These are phyloP conservation scores for Rhizomucor miehei DNA, from an alignment of 371 early-diverging fungal species.

Conservation along the genomic window DNA sequence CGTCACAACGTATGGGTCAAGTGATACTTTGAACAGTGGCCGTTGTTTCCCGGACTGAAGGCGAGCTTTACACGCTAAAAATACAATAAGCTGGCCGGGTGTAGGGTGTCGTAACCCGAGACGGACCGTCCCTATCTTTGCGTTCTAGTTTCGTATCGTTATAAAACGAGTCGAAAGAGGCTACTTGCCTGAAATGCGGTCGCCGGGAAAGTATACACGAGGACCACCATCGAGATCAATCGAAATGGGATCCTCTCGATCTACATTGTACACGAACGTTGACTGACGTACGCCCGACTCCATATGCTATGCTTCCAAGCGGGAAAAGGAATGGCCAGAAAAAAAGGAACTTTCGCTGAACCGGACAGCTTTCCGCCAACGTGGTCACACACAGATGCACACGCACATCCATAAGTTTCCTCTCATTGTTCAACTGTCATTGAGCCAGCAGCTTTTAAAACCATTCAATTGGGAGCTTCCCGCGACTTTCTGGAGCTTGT, in stretches of 20 bases:
- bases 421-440: no score
- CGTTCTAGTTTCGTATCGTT: neutral
- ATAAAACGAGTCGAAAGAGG: neutral
- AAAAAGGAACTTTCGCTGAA: neutral
- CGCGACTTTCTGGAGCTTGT: no score
- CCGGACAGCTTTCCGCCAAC: no score
- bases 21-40: conserved; percentile 18
- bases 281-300: neutral
- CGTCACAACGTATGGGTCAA: conserved; percentile 10
- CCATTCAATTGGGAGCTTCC: no score
- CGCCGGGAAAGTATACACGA: conserved; percentile 15
- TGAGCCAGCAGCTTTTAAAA: no score
- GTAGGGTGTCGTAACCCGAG: conserved; percentile 2
- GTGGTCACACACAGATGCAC: no score
- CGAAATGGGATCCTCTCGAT: neutral
- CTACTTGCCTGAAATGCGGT: conserved; percentile 8
- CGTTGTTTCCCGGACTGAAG: conserved; percentile 6
- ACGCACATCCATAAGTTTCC: no score
- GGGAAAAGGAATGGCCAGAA: neutral
- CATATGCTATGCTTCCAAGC: neutral
- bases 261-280: conserved; percentile 5
- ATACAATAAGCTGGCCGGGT: conserved; percentile 10
- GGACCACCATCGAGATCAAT: conserved; percentile 7
- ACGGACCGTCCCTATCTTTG: conserved; percentile 8
- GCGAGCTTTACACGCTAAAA: conserved; percentile 17